These are phyloP conservation scores for Sergeia podlipaevii DNA, from an alignment of 208 protist species.

Conservation along the genomic window DNA sequence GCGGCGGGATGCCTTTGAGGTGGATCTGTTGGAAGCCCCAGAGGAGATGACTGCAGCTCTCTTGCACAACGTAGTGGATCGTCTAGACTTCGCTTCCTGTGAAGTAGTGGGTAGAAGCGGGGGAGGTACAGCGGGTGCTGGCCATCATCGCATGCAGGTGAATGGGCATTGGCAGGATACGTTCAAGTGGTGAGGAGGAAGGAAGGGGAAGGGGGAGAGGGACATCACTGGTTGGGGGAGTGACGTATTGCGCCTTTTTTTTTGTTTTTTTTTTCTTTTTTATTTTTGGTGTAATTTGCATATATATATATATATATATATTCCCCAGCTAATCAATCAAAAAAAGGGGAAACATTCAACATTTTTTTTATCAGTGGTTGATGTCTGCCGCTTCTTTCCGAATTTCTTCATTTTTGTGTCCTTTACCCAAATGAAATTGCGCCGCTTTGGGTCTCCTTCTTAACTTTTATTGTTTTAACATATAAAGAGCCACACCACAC, in stretches of 20 bases:
- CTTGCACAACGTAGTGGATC: constrained; percentile 38
- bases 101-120: not conserved
- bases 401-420: too few relatives aligned
- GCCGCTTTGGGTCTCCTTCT: too few relatives aligned
- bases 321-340: too few relatives aligned
- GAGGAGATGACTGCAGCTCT: constrained; percentile 43
- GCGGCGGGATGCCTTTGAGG: constrained; percentile 14
- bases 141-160: constrained; percentile 16
- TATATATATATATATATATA: not conserved
- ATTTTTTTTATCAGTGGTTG: too few relatives aligned
- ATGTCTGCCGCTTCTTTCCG: too few relatives aligned
- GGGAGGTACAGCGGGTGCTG: not conserved
- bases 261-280: constrained; percentile 4
- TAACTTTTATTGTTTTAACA: too few relatives aligned
- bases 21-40: constrained; percentile 31
- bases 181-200: constrained; percentile 29
- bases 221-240: too few relatives aligned
- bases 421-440: too few relatives aligned
- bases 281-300: not conserved
- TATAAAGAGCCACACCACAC: too few relatives aligned
- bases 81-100: constrained; percentile 36
- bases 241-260: too few relatives aligned
- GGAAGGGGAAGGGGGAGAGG: too few relatives aligned
- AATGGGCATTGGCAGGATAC: constrained; percentile 27
- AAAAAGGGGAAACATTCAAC: too few relatives aligned